Percentiles rank a stretch among this genome's conserved stretches.
Conservation (phyloP, 129 eudicot genomes). For the Chrysanthemum seticuspe region DNA sequence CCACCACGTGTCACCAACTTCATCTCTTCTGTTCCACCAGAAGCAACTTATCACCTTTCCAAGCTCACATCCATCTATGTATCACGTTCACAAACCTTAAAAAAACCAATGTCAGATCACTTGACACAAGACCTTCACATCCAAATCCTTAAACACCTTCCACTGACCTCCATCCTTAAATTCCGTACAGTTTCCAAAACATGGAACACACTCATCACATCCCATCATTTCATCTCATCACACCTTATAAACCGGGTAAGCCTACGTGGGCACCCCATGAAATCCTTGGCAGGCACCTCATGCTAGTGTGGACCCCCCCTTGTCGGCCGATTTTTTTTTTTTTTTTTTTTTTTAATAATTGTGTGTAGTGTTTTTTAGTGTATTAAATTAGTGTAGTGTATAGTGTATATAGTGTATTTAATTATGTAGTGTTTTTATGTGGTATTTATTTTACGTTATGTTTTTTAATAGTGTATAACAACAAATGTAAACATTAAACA, state of each 20-base stretch:
- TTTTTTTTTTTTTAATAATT: too few relatives aligned
- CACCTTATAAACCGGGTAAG: conserved; percentile 3
- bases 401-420: too few relatives aligned
- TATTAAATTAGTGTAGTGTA: too few relatives aligned
- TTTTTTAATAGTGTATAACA: too few relatives aligned
- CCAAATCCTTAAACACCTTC: conserved; percentile 52
- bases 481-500: too few relatives aligned
- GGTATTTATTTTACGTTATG: too few relatives aligned
- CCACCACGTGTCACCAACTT: conserved; percentile 23
- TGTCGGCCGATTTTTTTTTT: too few relatives aligned
- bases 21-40: conserved; percentile 14
- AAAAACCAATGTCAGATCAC: conserved; percentile 41
- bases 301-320: too few relatives aligned
- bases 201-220: conserved; percentile 52
- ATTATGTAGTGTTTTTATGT: too few relatives aligned
- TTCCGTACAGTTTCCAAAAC: conserved; percentile 52
- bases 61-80: background rate
- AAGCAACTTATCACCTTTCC: background rate
- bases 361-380: too few relatives aligned
- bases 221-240: conserved; percentile 37
- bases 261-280: fast-evolving
- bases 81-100: background rate
- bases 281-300: fast-evolving
- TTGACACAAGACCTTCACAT: conserved; percentile 46
- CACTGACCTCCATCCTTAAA: conserved; percentile 37